Base-by-base conservation (phyloP, 2,329 filamentous ascomycete species). In the Alternaria infectoria region DNA sequence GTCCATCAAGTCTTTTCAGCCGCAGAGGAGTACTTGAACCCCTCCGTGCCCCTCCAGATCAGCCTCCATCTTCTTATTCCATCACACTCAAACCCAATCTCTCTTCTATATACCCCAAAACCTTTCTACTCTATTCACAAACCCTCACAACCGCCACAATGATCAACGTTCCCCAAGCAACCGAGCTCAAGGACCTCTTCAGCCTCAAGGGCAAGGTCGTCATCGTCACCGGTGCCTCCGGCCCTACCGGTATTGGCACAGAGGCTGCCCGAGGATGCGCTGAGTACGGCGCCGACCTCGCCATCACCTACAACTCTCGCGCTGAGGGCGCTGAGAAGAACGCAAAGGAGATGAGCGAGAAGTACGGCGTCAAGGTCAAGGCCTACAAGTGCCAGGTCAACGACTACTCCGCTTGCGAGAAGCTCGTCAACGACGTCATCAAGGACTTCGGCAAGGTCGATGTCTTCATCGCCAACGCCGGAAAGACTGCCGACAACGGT, bases 401-500 rank as follows among this genome's bases (percentile, higher is more conserved):
- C 76, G 82, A 83, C 79, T 89, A 86, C 81, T 82, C 84, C 62
- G 83, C 82, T 72, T 86, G 87, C 61, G 80, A 87, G 76, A 79
- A 84, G 78, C 81, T 89, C 59, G 87, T 90, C 72, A 79, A 83
- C 67, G 82, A 87, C 46, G 87, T 90, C 57, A 82, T 90, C 76
- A 82, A 83, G 69, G 91, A 94, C 75, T 94, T 93, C 71, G 88
- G 88, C 79, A 86, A 89, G 81, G 86, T 90, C 73, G 88, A 90
- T 73, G 86, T 85, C 71, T 89, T 90, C 80, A 86, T 90, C 68
- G 88, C 88, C 80, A 91, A 91, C 79, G 90, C 91, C 19, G 91
- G 91, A 60, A 87, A 88, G 65, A 92, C 91, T 6, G 90, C 90
- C 69, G 86, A 90, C 81, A 83, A 82, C 59, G 90, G 90, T 61